phyloP scores from a whole-genome alignment of 2,329 filamentous ascomycete genomes.

The Paracoccidioides lutzii region DNA sequence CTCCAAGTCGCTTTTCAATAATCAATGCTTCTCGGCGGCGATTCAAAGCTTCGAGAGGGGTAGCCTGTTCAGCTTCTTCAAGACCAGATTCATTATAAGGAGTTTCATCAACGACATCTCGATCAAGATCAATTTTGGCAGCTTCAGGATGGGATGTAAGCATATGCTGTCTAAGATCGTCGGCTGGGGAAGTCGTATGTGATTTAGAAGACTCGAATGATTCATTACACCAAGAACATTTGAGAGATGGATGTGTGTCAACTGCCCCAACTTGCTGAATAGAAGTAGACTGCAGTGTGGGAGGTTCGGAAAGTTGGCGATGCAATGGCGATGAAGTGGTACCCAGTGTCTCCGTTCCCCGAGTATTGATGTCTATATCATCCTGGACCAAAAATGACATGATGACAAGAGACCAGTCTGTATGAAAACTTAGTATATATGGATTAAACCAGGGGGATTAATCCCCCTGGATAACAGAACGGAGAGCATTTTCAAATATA shows the following conservation, averaged over 20 bases:
- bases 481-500: background rate
- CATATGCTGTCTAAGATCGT: slow-evolving; percentile 23
- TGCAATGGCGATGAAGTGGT: slow-evolving; percentile 18
- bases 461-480: background rate
- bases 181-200: slow-evolving; percentile 16
- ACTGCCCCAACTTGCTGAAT: slow-evolving; percentile 19
- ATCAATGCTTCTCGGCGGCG: background rate
- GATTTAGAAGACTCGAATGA: slow-evolving; percentile 17
- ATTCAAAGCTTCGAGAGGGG: background rate
- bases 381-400: slow-evolving; percentile 25
- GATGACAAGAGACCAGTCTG: slow-evolving; percentile 3
- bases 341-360: slow-evolving; percentile 12
- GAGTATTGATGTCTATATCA: slow-evolving; percentile 25
- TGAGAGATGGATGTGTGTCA: slow-evolving; percentile 9
- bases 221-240: slow-evolving; percentile 28
- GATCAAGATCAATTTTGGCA: slow-evolving; percentile 14
- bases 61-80: slow-evolving; percentile 5
- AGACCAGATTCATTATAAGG: slow-evolving; percentile 1
- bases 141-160: slow-evolving; percentile 22
- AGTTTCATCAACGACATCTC: slow-evolving; percentile 9
- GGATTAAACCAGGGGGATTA: background rate
- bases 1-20: slow-evolving; percentile 21
- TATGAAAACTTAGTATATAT: background rate
- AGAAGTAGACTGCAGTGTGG: slow-evolving; percentile 22
- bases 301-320: slow-evolving; percentile 29